Evolutionary conservation across 495 filamentous ascomycete genomes (phyloP).

Genomic region (Opeltia flavorubescens): DNA sequence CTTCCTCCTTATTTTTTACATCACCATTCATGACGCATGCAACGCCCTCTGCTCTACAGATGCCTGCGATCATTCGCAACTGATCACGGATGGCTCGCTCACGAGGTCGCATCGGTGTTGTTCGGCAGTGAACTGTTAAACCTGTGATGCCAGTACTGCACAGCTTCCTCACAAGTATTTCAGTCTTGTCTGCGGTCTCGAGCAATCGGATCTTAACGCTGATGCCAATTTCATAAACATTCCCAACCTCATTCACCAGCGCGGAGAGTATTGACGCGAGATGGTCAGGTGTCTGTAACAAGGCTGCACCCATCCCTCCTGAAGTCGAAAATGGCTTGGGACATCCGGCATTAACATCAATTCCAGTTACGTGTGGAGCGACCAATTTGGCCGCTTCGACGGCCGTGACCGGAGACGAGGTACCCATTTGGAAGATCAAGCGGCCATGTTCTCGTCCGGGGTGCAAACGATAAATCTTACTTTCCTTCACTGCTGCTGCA

Average conservation of each 20-base stretch:
- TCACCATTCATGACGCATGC: conserved; percentile 94
- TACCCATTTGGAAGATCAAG: conserved; percentile 85
- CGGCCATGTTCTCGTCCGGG: conserved; percentile 54
- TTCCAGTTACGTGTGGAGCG: conserved; percentile 74
- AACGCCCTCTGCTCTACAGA: conserved; percentile 72
- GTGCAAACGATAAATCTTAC: conserved; percentile 71
- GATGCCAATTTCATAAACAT: conserved; percentile 69
- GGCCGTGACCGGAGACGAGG: conserved; percentile 62
- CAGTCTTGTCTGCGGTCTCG: conserved; percentile 57
- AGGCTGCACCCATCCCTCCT: conserved; percentile 88
- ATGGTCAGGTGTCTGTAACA: conserved; percentile 68
- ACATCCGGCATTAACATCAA: conserved; percentile 94
- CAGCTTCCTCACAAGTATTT: conserved; percentile 56
- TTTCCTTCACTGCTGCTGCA: conserved; percentile 39
- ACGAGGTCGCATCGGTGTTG: conserved; percentile 83
- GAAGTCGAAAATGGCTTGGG: conserved; percentile 88
- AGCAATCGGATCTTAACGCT: conserved; percentile 91
- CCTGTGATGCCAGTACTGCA: conserved; percentile 79
- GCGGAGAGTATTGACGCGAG: conserved; percentile 68
- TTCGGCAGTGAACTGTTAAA: conserved; percentile 88
- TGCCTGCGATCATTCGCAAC: conserved; percentile 58
- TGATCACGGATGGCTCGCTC: conserved; percentile 79
- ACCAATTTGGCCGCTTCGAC: conserved; percentile 73
- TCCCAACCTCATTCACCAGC: conserved; percentile 63
- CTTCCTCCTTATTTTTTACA: conserved; percentile 56